Base-by-base conservation (phyloP, 1,284 basidiomycete species). In the Cryptococcus amylolentus region DNA sequence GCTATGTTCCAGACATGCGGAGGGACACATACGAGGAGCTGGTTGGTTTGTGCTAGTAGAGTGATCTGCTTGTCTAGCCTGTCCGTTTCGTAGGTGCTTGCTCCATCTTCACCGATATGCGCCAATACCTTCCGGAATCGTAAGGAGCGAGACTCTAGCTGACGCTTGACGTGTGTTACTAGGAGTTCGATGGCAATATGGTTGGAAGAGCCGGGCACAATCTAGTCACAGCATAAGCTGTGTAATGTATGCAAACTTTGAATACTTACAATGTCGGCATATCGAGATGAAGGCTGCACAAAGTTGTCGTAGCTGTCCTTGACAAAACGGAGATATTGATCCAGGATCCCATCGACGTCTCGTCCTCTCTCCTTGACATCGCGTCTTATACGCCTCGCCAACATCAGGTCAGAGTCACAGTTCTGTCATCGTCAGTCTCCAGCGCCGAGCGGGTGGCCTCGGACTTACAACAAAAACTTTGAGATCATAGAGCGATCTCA, bases 361-460 rank as follows among this genome's bases (percentile, higher is more conserved):
- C 95, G 80, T 0, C 90, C 91, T 42, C 95, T 84, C 73, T 98
- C 93, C 63, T 86, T 84, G 7, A 90, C 84, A 69, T 98, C 95
- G 55, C 95, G 82, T 62, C 84, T 82, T 58, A 98, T 89, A 38
- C 95, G 85, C 50, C 95, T 83, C 3, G 95, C 93, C 44, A 98
- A 86, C 95, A 98, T 98, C 13, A 98, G 79, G 73, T 98, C 95
- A 3, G 92, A 88, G 72, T 98, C 95, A 54, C 91, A 93, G 82
- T 64, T 77, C 73, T 77, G 51, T 5, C 39, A 54, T 46, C n/a
- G 31, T 8, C 18, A 44, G 39, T 18, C 39, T 9, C 12, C 9
- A 42, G 41, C 23, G 12, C 41, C 12, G n/a, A 1, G 12, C 23
- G 41, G 41, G n/a, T 42, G 12, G 12, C n/a, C 12, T 20, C 16